These are phyloP conservation scores for Xylariaceae sp. DNA, from an alignment of 2,329 filamentous ascomycete species.

Conservation along the genomic window DNA sequence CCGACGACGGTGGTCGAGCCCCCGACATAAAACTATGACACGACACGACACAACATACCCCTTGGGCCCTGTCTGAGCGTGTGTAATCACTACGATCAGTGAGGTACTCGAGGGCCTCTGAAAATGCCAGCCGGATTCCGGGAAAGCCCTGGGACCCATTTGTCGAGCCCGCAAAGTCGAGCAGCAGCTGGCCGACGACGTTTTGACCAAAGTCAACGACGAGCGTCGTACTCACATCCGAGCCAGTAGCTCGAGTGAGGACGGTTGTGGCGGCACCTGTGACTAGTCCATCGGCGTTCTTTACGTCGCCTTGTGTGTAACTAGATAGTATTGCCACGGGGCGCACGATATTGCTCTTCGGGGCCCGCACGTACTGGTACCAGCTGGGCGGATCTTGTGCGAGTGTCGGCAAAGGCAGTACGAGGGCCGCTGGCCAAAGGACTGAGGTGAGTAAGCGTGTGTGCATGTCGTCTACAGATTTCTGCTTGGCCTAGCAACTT, in stretches of 20 bases:
- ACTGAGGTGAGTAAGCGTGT: slow-evolving; percentile 4
- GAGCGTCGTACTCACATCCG: slow-evolving; percentile 44
- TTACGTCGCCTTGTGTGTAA: slow-evolving; percentile 47
- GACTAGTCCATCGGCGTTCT: slow-evolving; percentile 46
- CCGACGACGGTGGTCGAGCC: background rate
- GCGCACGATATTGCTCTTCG: slow-evolving; percentile 40
- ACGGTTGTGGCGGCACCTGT: slow-evolving; percentile 37
- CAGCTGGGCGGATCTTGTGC: slow-evolving; percentile 40
- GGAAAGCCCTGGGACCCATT: slow-evolving; percentile 41
- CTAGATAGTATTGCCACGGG: slow-evolving; percentile 43
- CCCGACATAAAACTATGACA: background rate
- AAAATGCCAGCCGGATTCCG: slow-evolving; percentile 56
- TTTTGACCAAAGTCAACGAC: slow-evolving; percentile 60
- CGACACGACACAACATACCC: slow-evolving; percentile 30
- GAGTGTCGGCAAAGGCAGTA: slow-evolving; percentile 7
- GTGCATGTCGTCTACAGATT: slow-evolving; percentile 2
- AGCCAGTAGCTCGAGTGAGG: slow-evolving; percentile 36
- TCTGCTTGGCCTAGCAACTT: background rate
- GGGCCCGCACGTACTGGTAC: slow-evolving; percentile 50
- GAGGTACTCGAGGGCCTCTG: slow-evolving; percentile 55
- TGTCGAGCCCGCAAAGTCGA: slow-evolving; percentile 49
- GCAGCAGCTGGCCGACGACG: slow-evolving; percentile 51
- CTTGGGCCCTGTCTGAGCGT: slow-evolving; percentile 51
- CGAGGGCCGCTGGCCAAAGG: slow-evolving; percentile 7
- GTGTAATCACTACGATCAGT: slow-evolving; percentile 55